A percentile compares a stretch with the other conserved stretches of the same genome.
These are phyloP conservation scores for Aspergillus baeticus DNA, from an alignment of 495 filamentous ascomycete species.

Conservation along the genomic window DNA sequence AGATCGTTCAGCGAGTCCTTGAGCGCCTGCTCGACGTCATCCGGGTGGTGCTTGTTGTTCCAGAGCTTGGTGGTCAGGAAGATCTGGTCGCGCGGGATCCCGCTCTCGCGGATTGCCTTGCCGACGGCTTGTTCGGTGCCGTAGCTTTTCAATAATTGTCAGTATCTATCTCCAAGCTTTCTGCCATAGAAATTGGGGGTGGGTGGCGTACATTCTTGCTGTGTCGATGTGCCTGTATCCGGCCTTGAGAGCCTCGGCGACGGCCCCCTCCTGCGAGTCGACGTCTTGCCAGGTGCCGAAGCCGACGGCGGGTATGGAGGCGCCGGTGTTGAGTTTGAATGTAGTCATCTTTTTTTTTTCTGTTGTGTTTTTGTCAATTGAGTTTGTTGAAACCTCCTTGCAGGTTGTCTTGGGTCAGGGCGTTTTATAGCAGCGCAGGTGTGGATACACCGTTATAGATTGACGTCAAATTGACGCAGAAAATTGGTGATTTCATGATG, in stretches of 20 bases:
- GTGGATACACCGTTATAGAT: not conserved
- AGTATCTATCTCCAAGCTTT: too few relatives aligned
- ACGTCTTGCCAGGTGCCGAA: conserved; percentile 53
- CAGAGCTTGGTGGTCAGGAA: conserved; percentile 73
- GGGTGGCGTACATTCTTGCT: conserved; percentile 41
- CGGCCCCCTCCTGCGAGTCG: conserved; percentile 44
- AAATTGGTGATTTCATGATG: too few relatives aligned
- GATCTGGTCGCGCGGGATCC: conserved; percentile 56
- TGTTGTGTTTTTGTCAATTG: not conserved
- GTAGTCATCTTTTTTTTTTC: conserved; percentile 25
- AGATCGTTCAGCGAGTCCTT: conserved; percentile 61
- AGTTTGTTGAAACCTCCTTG: not conserved
- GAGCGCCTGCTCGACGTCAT: conserved; percentile 58
- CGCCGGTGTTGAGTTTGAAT: conserved; percentile 50
- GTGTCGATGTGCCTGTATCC: conserved; percentile 66
- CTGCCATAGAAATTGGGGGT: not conserved
- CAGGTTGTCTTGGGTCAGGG: too few relatives aligned
- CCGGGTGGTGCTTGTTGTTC: conserved; percentile 65
- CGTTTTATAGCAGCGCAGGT: conserved; percentile 5
- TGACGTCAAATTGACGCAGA: conserved; percentile 18
- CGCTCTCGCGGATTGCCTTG: conserved; percentile 53
- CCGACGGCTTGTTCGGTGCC: conserved; percentile 53
- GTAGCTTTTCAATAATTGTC: conserved; percentile 33
- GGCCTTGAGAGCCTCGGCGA: conserved; percentile 47
- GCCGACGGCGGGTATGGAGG: conserved; percentile 47